phyloP scores from a whole-genome alignment of 2,329 filamentous ascomycete genomes.

The Emergomyces pasteurianus region DNA sequence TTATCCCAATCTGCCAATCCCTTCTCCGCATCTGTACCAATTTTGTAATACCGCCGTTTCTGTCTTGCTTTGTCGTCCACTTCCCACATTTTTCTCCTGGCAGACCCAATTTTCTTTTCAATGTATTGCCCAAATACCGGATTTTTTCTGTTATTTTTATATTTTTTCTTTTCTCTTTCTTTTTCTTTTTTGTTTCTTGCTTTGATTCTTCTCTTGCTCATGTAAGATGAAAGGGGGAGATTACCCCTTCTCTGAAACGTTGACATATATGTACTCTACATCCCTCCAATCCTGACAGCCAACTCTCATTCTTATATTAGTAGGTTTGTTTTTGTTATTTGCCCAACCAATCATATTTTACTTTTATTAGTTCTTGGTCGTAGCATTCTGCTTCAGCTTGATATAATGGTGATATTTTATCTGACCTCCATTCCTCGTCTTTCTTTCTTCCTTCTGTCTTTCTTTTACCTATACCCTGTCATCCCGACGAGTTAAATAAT shows the following conservation, averaged over 20 bases:
- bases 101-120: background rate
- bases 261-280: background rate
- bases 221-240: background rate
- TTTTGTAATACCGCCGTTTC: conserved; percentile 1
- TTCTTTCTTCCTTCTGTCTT: background rate
- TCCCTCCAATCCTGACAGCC: no score
- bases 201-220: background rate
- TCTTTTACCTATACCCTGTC: background rate
- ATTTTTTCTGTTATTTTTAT: background rate
- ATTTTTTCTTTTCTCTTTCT: background rate
- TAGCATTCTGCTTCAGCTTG: background rate
- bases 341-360: background rate
- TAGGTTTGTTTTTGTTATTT: background rate
- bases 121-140: background rate
- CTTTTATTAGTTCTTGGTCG: background rate
- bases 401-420: background rate
- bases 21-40: background rate
- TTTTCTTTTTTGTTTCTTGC: background rate
- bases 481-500: no score
- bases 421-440: background rate
- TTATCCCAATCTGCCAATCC: background rate
- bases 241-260: background rate
- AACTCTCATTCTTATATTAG: background rate
- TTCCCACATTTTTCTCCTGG: no score
- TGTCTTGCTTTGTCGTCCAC: background rate